Conservation (phyloP, 2,329 filamentous ascomycete genomes). For the Pseudonectria foliicola region DNA sequence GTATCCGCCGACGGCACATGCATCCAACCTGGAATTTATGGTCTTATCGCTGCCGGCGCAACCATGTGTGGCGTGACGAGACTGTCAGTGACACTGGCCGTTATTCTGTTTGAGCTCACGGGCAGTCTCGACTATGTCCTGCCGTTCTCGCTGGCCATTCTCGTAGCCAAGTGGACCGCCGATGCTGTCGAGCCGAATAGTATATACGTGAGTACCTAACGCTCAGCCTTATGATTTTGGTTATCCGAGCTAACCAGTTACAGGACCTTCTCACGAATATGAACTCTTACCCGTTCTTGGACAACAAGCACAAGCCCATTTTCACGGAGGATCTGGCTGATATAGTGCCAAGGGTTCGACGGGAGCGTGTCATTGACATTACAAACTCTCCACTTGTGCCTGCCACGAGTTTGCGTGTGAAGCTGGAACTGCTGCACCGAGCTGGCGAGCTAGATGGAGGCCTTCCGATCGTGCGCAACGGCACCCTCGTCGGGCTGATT, state of each 20-base stretch:
- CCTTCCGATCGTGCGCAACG: slow-evolving; percentile 74
- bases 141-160: slow-evolving; percentile 84
- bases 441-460: slow-evolving; percentile 89
- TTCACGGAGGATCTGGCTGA: slow-evolving; percentile 86
- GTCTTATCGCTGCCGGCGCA: slow-evolving; percentile 85
- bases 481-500: slow-evolving; percentile 79
- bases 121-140: slow-evolving; percentile 92
- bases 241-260: not conserved
- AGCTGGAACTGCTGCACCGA: slow-evolving; percentile 74
- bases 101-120: slow-evolving; percentile 93
- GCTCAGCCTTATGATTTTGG: not conserved
- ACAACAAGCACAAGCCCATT: slow-evolving; percentile 87
- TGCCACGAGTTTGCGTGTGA: slow-evolving; percentile 67
- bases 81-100: slow-evolving; percentile 84
- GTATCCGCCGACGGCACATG: slow-evolving; percentile 67
- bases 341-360: slow-evolving; percentile 69
- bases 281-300: slow-evolving; percentile 96
- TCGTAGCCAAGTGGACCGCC: slow-evolving; percentile 97
- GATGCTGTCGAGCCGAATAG: slow-evolving; percentile 90
- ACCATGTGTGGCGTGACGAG: slow-evolving; percentile 98
- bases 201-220: slow-evolving; percentile 80
- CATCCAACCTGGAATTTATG: slow-evolving; percentile 95
- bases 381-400: slow-evolving; percentile 72
- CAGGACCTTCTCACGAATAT: slow-evolving; percentile 88
- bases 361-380: slow-evolving; percentile 81